Evolutionary conservation across 805 yeast genomes (phyloP), one percentile per base, ranked within the genome.

Genomic region (Kuraishia piskuri): DNA sequence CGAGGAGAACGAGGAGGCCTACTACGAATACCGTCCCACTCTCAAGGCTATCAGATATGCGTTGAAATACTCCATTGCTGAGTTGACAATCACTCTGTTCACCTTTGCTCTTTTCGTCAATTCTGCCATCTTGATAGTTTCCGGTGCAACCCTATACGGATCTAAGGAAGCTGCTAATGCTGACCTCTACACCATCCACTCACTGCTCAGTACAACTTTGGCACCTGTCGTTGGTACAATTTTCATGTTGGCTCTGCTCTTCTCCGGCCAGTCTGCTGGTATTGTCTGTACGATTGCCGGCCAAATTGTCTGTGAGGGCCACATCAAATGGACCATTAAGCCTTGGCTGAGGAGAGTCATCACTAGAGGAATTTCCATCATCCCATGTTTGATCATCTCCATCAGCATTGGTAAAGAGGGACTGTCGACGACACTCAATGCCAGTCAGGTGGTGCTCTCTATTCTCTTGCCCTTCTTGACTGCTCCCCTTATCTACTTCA

Each of bases 261-360:
- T 84, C 56, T 82, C 90, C 56, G 96, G 96, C 7, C 88, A 85
- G 60, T 82, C 89, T 51, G 94, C 96, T 0, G 94, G 96, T 46
- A 82, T 90, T 50, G 91, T 90, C 2, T 89, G 96, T 63, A 89
- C 96, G 0, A 84, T 90, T 63, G 90, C 94, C 0, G 96, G 96
- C 10, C 96, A 90, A 66, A 86, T 90, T 61, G 96, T 89, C 1
- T 78, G 87, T 60, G 96, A 89, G 66, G 96, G 96, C 1, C 92
- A 87, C 64, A 73, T 90, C 51, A 78, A 82, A 52, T 88, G 96
- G 96, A 82, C 76, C 2, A 62, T 86, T 46, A 76, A 72, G 57
- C 96, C 96, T 6, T 89, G 96, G 96, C 61, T 84, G 52, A 78
- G 96, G 64, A 75, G 96, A 58, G 63, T 89, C 17, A 73, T 81